Evolutionary conservation across 805 yeast species (phyloP), one percentile per base, ranked within the genome.

Genomic region (Saccharomycopsis sp.): DNA sequence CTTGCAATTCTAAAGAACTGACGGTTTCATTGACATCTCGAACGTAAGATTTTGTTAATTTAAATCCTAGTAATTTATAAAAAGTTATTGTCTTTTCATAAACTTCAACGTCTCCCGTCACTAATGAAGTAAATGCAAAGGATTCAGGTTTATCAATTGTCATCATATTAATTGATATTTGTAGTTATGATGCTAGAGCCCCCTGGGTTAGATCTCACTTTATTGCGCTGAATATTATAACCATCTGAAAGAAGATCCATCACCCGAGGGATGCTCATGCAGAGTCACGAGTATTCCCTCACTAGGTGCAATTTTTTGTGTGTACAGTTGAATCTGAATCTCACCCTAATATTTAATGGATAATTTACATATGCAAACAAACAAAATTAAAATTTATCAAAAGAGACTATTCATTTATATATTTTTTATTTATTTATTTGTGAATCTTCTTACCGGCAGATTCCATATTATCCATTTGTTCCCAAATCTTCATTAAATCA

Each of bases 61-160:
- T 64, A 57, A 82, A 82, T 20, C 89, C 89, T 45, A 83, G 64
- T 22, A 62, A 53, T 52, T 62, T 67, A 63, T 83, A 84, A 62
- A 81, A 84, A n/a, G 63, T 55, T 41, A 75, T 64, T 9, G 82
- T 58, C 27, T 64, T 57, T 4, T 64, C 64, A 60, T 75, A 83
- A 29, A 60, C 57, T 6, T 59, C 61, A 3, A 70, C 64, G 53
- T 71, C 72, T 41, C 66, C 62, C 7, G 88, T 79, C 35, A 77
- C 77, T 44, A 82, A 64, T 31, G 90, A 81, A 21, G 76, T 66
- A 56, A 75, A 79, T 22, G 84, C 75, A 40, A 79, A 31, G 3
- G 43, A 40, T 14, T 31, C 35, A 6, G 35, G 35, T 6, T 17
- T 20, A 8, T 17, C 17, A 17, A 31, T 20, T 20, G 35, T 31